Base-by-base conservation (phyloP, 2,329 filamentous ascomycete genomes). In the Aspergillus sp. region DNA sequence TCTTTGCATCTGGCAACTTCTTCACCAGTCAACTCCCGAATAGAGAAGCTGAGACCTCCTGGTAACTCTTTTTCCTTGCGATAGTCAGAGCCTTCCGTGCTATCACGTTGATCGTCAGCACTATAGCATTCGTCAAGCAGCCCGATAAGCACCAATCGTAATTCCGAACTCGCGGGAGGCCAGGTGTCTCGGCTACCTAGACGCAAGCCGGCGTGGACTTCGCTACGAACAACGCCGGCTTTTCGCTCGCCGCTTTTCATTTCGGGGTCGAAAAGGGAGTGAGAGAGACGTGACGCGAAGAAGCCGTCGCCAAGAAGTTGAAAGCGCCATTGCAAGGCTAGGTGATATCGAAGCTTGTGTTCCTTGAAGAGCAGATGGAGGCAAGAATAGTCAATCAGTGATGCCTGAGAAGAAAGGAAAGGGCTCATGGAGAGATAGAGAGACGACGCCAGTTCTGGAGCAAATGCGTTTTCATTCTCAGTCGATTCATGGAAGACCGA, bases 111-210 rank as follows among this genome's bases (percentile, higher is more conserved):
- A 25, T 58, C 50, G 17, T 55, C 63, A 5, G 71, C 70, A 44
- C 74, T 71, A 60, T 91, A 90, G 58, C 85, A 89, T 58, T 97
- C 92, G 2, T 82, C 81, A 5, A 97, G 76, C 1, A 97, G 82
- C 0, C 91, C 91, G 81, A 92, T 95, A 16, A 99, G 78, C 0
- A 90, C 90, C 4, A 97, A 79, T 9, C 91, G 85, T n/a, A 99
- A 76, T 69, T 97, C 94, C 0, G 92, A 97, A 69, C 89, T 95
- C 20, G 91, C 91, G 4, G 94, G 94, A 21, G 94, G 94, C 94
- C 94, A 97, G 29, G 81, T 89, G 50, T 89, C 85, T 62, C 91
- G 83, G 2, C 83, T 84, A n/a, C 88, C 88, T 0, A 97, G 78
- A 38, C 91, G 87, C 38, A 97, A 78, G 1, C 94, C 93, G 79